Conservation (phyloP, 1,284 basidiomycete species). For the Trametes pubescens region DNA sequence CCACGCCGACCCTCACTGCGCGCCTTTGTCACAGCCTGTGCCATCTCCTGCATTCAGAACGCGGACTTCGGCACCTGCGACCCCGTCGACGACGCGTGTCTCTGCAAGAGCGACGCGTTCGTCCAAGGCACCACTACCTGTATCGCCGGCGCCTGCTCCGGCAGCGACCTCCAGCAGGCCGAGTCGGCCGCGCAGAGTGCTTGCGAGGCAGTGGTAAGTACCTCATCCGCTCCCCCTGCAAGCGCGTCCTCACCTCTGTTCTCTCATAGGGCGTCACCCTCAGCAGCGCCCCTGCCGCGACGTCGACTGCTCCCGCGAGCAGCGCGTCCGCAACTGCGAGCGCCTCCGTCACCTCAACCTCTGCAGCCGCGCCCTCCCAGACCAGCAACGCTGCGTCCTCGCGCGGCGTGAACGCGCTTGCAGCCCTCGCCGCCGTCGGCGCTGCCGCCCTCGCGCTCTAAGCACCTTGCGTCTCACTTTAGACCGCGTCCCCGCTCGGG, state of each 20-base stretch:
- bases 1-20: background rate
- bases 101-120: slow-evolving; percentile 58
- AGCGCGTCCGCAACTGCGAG: slow-evolving; percentile 19
- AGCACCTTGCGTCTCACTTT: background rate
- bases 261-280: slow-evolving; percentile 61
- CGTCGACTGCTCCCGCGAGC: slow-evolving; percentile 16
- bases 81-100: slow-evolving; percentile 54
- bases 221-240: background rate
- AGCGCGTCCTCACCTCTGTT: background rate
- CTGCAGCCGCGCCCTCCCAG: slow-evolving; percentile 23
- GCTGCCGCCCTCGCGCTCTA: slow-evolving; percentile 52
- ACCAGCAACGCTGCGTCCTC: slow-evolving; percentile 42
- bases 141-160: slow-evolving; percentile 53
- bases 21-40: slow-evolving; percentile 54
- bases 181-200: slow-evolving; percentile 51
- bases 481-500: background rate
- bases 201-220: slow-evolving; percentile 59
- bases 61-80: slow-evolving; percentile 53
- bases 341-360: slow-evolving; percentile 19
- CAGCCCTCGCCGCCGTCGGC: slow-evolving; percentile 51
- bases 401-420: slow-evolving; percentile 47
- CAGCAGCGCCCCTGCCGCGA: slow-evolving; percentile 22
- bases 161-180: slow-evolving; percentile 57
- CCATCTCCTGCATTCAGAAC: slow-evolving; percentile 51
- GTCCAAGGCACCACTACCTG: slow-evolving; percentile 56